Percentiles rank a stretch among this genome's conserved stretches.
phyloP scores from a whole-genome alignment of 129 eudicot species.

The Artemisia argyi region DNA sequence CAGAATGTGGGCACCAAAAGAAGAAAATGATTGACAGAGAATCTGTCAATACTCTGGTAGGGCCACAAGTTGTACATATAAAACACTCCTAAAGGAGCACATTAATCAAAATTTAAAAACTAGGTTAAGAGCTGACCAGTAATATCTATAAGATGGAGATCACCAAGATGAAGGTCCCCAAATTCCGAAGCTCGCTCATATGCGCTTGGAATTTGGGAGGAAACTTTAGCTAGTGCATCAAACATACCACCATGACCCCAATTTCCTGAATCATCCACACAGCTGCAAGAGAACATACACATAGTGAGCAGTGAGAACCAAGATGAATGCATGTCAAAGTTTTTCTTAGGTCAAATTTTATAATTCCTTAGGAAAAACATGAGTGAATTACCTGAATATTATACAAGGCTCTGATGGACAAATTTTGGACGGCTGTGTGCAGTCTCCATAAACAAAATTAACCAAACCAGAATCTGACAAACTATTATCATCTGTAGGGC shows the following conservation, averaged over 20 bases:
- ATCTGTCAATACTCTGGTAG: background rate
- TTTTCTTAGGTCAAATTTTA: background rate
- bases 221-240: slow-evolving; percentile 76
- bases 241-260: slow-evolving; percentile 99
- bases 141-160: slow-evolving; percentile 77
- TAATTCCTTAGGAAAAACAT: background rate
- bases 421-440: slow-evolving; percentile 70
- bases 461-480: slow-evolving; percentile 69
- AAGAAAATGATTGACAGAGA: too few species aligned
- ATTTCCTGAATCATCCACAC: slow-evolving; percentile 88
- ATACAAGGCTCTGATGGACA: slow-evolving; percentile 66
- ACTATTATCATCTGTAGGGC: slow-evolving; percentile 37
- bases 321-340: background rate
- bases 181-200: slow-evolving; percentile 82
- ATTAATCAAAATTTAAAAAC: slow-evolving; percentile 6
- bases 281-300: slow-evolving; percentile 47
- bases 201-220: slow-evolving; percentile 56
- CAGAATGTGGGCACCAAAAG: background rate
- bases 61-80: background rate
- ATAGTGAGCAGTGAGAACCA: slow-evolving; percentile 8
- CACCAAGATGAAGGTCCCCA: slow-evolving; percentile 95
- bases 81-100: background rate
- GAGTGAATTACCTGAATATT: slow-evolving; percentile 60
- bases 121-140: slow-evolving; percentile 46
- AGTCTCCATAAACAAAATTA: slow-evolving; percentile 88